Conservation (phyloP, 1,139 yeast genomes). For the Suhomyces ambrosiae region DNA sequence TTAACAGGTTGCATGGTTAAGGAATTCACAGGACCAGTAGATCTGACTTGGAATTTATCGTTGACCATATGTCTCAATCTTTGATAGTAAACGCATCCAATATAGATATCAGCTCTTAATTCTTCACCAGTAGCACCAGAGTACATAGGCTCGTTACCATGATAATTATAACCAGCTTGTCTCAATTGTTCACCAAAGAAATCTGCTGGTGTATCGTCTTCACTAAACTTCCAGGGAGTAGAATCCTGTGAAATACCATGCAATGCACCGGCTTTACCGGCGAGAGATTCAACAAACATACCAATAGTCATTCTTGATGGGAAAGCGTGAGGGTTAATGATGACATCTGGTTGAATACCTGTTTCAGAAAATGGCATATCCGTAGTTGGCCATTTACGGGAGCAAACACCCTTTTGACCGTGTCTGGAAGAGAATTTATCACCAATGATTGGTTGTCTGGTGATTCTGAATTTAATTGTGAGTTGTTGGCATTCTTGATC, state of each 20-base stretch:
- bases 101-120: conserved; percentile 89
- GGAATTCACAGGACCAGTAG: conserved; percentile 97
- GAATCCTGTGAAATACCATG: conserved; percentile 98
- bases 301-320: conserved; percentile 99
- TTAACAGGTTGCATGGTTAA: conserved; percentile 99
- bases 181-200: conserved; percentile 91
- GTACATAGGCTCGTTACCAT: conserved; percentile 98
- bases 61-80: conserved; percentile 99
- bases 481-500: conserved; percentile 81
- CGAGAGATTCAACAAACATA: conserved; percentile 97
- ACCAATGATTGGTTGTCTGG: conserved; percentile 94
- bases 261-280: conserved; percentile 97
- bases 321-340: conserved; percentile 98
- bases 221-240: conserved; percentile 94
- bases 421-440: conserved; percentile 98
- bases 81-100: conserved; percentile 97
- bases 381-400: conserved; percentile 95
- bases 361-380: conserved; percentile 97
- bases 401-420: conserved; percentile 99
- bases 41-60: conserved; percentile 98
- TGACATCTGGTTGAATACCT: conserved; percentile 96
- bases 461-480: conserved; percentile 86
- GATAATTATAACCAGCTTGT: conserved; percentile 91
- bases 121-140: conserved; percentile 99
- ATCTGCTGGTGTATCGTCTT: conserved; percentile 94